Percentiles rank a stretch among this genome's conserved stretches.
Evolutionary conservation across 805 yeast genomes (phyloP).

Genomic region (Torulaspora microellipsoides): DNA sequence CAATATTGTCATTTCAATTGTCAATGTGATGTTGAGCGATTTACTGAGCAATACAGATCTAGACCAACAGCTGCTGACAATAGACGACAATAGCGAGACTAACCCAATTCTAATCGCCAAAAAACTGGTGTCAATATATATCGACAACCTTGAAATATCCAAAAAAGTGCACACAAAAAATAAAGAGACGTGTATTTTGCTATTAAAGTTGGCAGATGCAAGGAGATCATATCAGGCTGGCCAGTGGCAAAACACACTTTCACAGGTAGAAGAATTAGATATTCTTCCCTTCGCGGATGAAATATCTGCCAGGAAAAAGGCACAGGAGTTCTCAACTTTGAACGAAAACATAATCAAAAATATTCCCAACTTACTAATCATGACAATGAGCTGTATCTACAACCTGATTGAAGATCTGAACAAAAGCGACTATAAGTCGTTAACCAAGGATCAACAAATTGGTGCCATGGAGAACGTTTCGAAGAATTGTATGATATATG

Average conservation of each 20-base stretch:
- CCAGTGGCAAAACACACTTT: conserved; percentile 57
- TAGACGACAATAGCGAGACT: conserved; percentile 41
- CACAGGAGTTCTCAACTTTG: conserved; percentile 60
- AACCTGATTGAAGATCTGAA: conserved; percentile 46
- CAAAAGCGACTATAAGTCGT: conserved; percentile 39
- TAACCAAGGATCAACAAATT: conserved; percentile 50
- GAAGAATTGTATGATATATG: conserved; percentile 86
- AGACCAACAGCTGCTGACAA: conserved; percentile 46
- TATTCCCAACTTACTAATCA: conserved; percentile 72
- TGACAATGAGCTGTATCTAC: conserved; percentile 74
- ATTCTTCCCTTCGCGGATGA: conserved; percentile 63
- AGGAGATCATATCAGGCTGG: conserved; percentile 52
- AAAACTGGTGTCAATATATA: conserved; percentile 35
- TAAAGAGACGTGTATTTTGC: conserved; percentile 58
- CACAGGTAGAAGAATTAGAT: conserved; percentile 52
- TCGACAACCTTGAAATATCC: conserved; percentile 55
- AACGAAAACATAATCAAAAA: conserved; percentile 73
- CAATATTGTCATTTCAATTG: conserved; percentile 68
- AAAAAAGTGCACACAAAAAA: conserved; percentile 49
- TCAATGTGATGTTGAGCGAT: conserved; percentile 76
- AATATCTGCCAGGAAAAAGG: conserved; percentile 55
- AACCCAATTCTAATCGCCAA: conserved; percentile 39
- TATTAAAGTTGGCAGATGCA: conserved; percentile 65
- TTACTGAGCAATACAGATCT: conserved; percentile 65
- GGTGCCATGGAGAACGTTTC: conserved; percentile 58